Evolutionary conservation across 257 asterid genomes (phyloP).

Genomic region (Verbena officinalis): DNA sequence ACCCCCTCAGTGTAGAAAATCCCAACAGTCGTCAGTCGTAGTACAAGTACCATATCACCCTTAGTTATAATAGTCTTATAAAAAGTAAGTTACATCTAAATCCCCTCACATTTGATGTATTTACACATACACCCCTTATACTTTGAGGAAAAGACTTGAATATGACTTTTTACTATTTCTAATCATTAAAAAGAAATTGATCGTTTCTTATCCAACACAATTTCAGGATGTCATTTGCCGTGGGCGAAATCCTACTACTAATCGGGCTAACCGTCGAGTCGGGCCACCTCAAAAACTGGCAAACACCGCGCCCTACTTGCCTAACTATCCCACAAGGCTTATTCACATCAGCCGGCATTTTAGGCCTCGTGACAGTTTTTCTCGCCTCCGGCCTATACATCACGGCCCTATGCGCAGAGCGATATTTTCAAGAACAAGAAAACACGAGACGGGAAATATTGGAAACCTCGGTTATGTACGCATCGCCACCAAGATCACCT

Average conservation of each 20-base stretch:
- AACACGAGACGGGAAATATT: conserved; percentile 41
- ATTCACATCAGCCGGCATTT: conserved; percentile 82
- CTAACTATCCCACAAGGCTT: conserved; percentile 57
- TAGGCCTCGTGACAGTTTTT: conserved; percentile 64
- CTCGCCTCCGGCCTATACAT: conserved; percentile 73
- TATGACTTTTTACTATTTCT: too few species aligned
- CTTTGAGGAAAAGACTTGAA: too few species aligned
- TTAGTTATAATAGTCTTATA: too few species aligned
- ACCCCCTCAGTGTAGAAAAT: too few species aligned
- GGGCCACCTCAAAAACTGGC: conserved; percentile 85
- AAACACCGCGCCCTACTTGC: conserved; percentile 51
- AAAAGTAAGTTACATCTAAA: too few species aligned
- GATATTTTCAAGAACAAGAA: conserved; percentile 39
- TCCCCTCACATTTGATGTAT: too few species aligned
- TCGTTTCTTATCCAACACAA: too few species aligned
- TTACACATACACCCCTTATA: too few species aligned
- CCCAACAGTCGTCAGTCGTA: too few species aligned
- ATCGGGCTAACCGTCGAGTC: conserved; percentile 86
- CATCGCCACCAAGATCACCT: conserved; percentile 72
- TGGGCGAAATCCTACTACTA: conserved; percentile 75
- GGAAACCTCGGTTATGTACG: conserved; percentile 57
- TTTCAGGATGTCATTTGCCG: conserved; percentile 71
- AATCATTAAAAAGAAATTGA: too few species aligned
- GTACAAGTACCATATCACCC: too few species aligned
- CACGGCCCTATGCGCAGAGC: conserved; percentile 59